Conservation (phyloP, 148 eudicot genomes). For the Rhododendron ferrugineum region DNA sequence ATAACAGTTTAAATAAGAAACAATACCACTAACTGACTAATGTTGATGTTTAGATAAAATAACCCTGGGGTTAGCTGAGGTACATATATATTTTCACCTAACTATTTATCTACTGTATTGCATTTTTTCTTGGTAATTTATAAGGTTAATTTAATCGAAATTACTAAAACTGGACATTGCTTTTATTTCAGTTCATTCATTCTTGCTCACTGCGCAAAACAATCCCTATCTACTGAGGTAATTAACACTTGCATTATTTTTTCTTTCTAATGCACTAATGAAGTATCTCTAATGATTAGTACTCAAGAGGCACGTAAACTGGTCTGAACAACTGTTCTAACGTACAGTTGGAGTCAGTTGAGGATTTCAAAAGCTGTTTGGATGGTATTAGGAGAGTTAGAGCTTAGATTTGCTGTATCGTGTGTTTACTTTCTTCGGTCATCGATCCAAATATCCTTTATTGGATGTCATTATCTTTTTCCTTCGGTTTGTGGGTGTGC, state of each 20-base stretch:
- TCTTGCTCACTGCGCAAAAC: neutral
- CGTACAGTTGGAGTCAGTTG: neutral
- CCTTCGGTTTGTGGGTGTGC: too few relatives aligned
- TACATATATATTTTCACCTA: neutral
- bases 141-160: neutral
- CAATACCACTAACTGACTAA: neutral
- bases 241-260: neutral
- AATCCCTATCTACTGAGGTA: neutral
- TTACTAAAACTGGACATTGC: neutral
- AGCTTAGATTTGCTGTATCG: too few relatives aligned
- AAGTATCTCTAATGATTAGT: neutral
- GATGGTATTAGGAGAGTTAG: neutral
- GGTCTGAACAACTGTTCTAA: neutral
- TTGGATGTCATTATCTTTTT: too few relatives aligned
- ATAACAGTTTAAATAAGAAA: neutral
- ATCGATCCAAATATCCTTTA: too few relatives aligned
- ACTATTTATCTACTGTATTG: neutral
- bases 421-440: too few relatives aligned
- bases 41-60: neutral
- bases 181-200: neutral
- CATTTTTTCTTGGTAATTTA: neutral
- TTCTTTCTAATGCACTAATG: neutral
- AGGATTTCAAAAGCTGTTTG: neutral
- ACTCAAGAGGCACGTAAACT: neutral
- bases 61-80: neutral